phyloP scores from a whole-genome alignment of 2,329 filamentous ascomycete genomes.

The Biscogniauxia sp. region DNA sequence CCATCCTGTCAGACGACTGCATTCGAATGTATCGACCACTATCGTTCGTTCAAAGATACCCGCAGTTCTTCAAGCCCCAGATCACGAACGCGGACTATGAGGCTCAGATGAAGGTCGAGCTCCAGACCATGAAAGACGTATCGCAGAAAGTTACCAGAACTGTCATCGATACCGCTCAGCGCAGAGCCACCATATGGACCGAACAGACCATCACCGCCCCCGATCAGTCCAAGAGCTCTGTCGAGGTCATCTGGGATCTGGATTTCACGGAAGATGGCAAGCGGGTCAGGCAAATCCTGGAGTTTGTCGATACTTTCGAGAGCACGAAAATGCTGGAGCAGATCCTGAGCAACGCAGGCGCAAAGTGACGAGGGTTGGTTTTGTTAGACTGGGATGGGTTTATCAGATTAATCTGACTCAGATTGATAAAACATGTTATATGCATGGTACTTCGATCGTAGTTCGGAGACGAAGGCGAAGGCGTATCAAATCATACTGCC shows the following conservation, averaged over 20 bases:
- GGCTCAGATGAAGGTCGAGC: constrained; percentile 13
- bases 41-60: constrained; percentile 19
- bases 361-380: neutral
- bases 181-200: constrained; percentile 17
- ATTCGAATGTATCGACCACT: constrained; percentile 19
- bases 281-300: constrained; percentile 16
- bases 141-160: constrained; percentile 16
- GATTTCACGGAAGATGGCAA: constrained; percentile 21
- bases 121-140: constrained; percentile 18
- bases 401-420: neutral
- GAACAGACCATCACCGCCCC: constrained; percentile 15
- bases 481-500: too few species aligned
- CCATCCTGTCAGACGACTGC: constrained; percentile 16
- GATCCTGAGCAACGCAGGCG: constrained; percentile 9
- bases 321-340: constrained; percentile 22
- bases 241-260: constrained; percentile 20
- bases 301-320: constrained; percentile 21
- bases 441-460: too few species aligned
- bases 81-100: constrained; percentile 25
- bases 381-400: neutral
- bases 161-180: constrained; percentile 15
- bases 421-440: too few species aligned
- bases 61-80: constrained; percentile 20
- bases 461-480: too few species aligned
- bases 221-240: constrained; percentile 8